These are phyloP conservation scores for Kazachstania psychrophila DNA, from an alignment of 805 yeast species.

Conservation along the genomic window DNA sequence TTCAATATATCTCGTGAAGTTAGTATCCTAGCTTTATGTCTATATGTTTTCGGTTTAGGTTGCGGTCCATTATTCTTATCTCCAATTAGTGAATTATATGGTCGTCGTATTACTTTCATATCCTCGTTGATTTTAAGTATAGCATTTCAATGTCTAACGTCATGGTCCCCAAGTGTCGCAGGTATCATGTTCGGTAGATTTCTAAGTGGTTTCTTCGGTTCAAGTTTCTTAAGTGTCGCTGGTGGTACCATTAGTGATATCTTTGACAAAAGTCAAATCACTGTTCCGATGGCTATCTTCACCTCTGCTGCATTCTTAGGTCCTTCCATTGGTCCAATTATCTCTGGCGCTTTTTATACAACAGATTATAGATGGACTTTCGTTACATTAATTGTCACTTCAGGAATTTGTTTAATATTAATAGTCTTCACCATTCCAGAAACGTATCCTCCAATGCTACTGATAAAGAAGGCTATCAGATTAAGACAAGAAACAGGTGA, in stretches of 20 bases:
- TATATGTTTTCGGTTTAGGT: slow-evolving; percentile 65
- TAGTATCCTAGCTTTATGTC: slow-evolving; percentile 46
- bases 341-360: slow-evolving; percentile 45
- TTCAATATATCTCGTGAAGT: slow-evolving; percentile 50
- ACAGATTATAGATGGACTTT: slow-evolving; percentile 64
- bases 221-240: slow-evolving; percentile 65
- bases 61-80: slow-evolving; percentile 56
- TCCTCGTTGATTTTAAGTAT: slow-evolving; percentile 51
- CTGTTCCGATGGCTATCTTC: slow-evolving; percentile 59
- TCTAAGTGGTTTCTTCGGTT: slow-evolving; percentile 63
- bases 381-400: slow-evolving; percentile 51
- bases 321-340: slow-evolving; percentile 59
- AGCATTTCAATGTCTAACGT: slow-evolving; percentile 46
- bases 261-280: slow-evolving; percentile 51
- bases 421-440: slow-evolving; percentile 47
- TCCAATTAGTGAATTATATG: slow-evolving; percentile 60
- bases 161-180: slow-evolving; percentile 50
- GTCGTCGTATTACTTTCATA: slow-evolving; percentile 52
- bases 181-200: slow-evolving; percentile 59
- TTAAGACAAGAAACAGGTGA: slow-evolving; percentile 48
- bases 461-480: slow-evolving; percentile 43
- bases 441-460: slow-evolving; percentile 49
- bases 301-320: slow-evolving; percentile 59
- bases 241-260: slow-evolving; percentile 73
- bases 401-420: slow-evolving; percentile 44